A percentile compares a stretch with the other conserved stretches of the same genome.
phyloP scores from a whole-genome alignment of 192 early-diverging fungal species.

The Geosiphon pyriformis region DNA sequence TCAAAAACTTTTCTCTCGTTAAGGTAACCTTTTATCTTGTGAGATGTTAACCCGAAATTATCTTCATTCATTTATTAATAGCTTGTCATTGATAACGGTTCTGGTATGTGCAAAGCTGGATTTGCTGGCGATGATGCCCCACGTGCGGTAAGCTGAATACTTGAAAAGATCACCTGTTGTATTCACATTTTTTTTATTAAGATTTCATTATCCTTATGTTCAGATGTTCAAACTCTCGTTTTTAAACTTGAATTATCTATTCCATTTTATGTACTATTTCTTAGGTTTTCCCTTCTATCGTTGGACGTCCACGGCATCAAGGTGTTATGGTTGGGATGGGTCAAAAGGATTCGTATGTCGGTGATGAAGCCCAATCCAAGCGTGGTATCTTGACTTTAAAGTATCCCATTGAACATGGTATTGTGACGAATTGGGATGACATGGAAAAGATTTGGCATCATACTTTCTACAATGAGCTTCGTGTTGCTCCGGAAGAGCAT shows the following conservation, averaged over 20 bases:
- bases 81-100: constrained; percentile 90
- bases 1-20: constrained; percentile 1
- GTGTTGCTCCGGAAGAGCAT: constrained; percentile 97
- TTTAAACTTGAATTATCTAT: not conserved
- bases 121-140: constrained; percentile 91
- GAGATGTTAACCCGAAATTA: constrained; percentile 5
- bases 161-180: not conserved
- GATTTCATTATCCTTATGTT: not conserved
- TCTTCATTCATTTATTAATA: constrained; percentile 23
- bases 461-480: constrained; percentile 97
- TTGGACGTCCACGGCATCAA: constrained; percentile 82
- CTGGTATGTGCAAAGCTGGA: constrained; percentile 93
- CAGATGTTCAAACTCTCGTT: not conserved
- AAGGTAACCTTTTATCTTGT: constrained; percentile 16
- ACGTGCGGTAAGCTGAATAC: constrained; percentile 58
- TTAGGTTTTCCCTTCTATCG: constrained; percentile 65
- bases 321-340: constrained; percentile 90
- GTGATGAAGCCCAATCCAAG: constrained; percentile 88
- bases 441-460: constrained; percentile 98
- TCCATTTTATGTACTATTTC: not conserved
- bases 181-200: not conserved
- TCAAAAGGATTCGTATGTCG: constrained; percentile 86
- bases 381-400: constrained; percentile 82
- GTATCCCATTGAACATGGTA: constrained; percentile 90
- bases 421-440: constrained; percentile 91